phyloP scores from a whole-genome alignment of 257 asterid species.

The Salvia hispanica region DNA sequence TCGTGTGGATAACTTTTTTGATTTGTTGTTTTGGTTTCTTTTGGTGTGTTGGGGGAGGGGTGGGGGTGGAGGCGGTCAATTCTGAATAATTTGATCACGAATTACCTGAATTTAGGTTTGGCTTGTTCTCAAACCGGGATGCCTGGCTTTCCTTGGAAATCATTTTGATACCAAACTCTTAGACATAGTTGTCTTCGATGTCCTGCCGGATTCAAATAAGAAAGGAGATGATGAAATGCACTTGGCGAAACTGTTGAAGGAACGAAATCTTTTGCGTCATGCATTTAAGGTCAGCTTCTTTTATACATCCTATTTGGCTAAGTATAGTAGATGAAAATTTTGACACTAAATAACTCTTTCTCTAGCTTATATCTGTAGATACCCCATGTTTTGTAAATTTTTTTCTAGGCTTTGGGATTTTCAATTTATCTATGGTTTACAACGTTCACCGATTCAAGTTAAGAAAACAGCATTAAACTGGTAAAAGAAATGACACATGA shows the following conservation, averaged over 20 bases:
- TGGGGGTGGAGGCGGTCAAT: slow-evolving; percentile 6
- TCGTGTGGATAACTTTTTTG: not conserved
- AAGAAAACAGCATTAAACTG: not conserved
- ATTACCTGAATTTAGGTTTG: slow-evolving; percentile 67
- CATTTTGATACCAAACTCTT: slow-evolving; percentile 71
- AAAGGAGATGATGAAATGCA: slow-evolving; percentile 49
- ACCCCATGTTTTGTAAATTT: not conserved
- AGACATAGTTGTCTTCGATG: slow-evolving; percentile 76
- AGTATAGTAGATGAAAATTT: slow-evolving; percentile 8
- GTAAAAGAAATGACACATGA: not conserved
- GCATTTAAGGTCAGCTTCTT: slow-evolving; percentile 68
- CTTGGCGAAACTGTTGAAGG: slow-evolving; percentile 61
- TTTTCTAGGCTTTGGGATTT: slow-evolving; percentile 3
- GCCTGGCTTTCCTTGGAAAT: slow-evolving; percentile 82
- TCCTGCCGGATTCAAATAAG: slow-evolving; percentile 50
- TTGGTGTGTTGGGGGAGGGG: not conserved
- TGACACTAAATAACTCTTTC: not conserved
- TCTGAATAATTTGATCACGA: slow-evolving; percentile 11
- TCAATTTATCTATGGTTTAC: not conserved
- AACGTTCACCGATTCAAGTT: too few relatives aligned
- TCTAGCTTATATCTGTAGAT: slow-evolving; percentile 10
- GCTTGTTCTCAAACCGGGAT: slow-evolving; percentile 90
- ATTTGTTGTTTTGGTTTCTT: slow-evolving; percentile 1
- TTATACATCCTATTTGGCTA: slow-evolving; percentile 14
- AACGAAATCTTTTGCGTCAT: slow-evolving; percentile 72